Conservation (phyloP, 2,329 filamentous ascomycete species). For the Beauveria caledonica region DNA sequence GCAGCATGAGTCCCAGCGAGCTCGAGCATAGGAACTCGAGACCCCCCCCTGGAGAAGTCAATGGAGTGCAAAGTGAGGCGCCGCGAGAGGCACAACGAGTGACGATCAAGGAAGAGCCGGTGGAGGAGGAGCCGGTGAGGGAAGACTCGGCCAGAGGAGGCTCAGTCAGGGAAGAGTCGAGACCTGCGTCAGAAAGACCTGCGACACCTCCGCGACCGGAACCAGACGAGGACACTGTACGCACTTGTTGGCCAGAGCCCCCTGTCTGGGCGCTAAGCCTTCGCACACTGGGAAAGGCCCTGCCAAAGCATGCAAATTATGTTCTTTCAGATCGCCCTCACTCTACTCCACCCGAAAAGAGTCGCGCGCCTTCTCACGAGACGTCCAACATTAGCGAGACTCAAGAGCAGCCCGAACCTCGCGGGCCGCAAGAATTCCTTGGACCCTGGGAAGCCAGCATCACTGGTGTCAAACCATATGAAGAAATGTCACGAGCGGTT, state of each 20-base stretch:
- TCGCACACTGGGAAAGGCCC: conserved; percentile 25
- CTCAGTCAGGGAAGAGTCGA: conserved; percentile 1
- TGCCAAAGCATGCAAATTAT: conserved; percentile 36
- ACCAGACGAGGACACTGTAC: conserved; percentile 20
- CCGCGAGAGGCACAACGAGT: background rate
- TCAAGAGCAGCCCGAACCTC: conserved; percentile 15
- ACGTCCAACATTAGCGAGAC: no score
- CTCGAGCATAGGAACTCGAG: conserved; percentile 40
- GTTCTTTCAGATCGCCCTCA: conserved; percentile 33
- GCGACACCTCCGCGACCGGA: background rate
- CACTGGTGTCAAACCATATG: conserved; percentile 59
- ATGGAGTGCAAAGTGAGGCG: conserved; percentile 26
- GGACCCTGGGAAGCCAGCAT: conserved; percentile 61
- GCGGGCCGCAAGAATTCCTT: conserved; percentile 29
- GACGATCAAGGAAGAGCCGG: background rate
- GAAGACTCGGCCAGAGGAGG: background rate
- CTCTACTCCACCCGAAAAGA: conserved; percentile 27
- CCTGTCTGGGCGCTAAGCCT: conserved; percentile 43
- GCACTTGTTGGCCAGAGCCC: conserved; percentile 26
- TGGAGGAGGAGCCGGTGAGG: background rate
- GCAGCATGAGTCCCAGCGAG: conserved; percentile 40
- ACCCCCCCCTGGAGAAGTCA: conserved; percentile 41
- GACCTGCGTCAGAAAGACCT: conserved; percentile 20
- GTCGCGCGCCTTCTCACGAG: background rate
- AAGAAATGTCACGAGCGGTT: conserved; percentile 67